Evolutionary conservation across 345 rosid species (phyloP), one percentile per base, ranked within the genome.

Genomic region (Syzygium grande): DNA sequence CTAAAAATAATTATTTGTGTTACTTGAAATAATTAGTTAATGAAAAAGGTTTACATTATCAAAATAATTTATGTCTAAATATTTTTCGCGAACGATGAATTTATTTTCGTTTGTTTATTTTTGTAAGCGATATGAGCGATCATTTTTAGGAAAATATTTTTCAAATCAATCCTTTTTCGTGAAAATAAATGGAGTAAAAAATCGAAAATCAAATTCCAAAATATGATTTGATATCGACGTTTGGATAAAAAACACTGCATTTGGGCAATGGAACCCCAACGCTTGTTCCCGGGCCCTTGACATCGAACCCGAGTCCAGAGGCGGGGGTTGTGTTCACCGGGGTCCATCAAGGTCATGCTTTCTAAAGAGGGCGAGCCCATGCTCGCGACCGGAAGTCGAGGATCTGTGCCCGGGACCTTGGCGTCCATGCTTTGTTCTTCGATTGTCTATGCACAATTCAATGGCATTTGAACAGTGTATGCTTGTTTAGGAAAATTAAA

Each of bases 321-420:
- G 30, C 27, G 1, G 5, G 7, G 3, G 15, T 29, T 29, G 11
- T 25, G 29, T 58, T 13, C 29, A 25, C 15, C 14, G 2, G 11
- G 61, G 13, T 56, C 61, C 29, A 58, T 0, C 2, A 7, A 25
- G 29, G 27, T 7, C 27, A 58, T 21, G 30, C 65, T 0, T 5
- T 58, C 11, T 25, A 58, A 25, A 25, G 65, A 58, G 29, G 65
- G 43, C 43, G 43, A 6, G 43, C 5, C 43, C 43, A 41, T 41
- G 43, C 43, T 41, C 43, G 5, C 6, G 43, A 15, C 0, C 0
- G 0, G 5, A 25, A 58, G 30, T 0, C 0, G 7, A 25, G 65
- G 65, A 58, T 25, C 14, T 6, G 27, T 11, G 12, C n/a, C 1
- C 2, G 1, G 25, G 61, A 56, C 61, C 13, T 0, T 23, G 0